Evolutionary conservation across 805 yeast genomes (phyloP).

Genomic region (Candida loeiensis): DNA sequence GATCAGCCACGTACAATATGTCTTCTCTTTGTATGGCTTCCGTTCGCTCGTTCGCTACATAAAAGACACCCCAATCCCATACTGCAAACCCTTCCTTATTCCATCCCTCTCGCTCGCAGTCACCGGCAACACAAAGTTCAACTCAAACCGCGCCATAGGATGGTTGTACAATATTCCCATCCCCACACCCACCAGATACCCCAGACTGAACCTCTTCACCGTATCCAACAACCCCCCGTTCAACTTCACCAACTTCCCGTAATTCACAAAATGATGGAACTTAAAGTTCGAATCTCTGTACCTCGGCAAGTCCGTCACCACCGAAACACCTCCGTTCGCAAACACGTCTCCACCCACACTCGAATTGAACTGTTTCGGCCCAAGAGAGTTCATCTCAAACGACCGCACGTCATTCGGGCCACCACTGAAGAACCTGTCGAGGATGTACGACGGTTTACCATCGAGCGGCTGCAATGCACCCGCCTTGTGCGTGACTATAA

Average conservation of each 20-base stretch:
- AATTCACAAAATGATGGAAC: slow-evolving; percentile 46
- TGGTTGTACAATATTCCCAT: slow-evolving; percentile 51
- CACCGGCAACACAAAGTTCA: slow-evolving; percentile 52
- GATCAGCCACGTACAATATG: no score
- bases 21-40: no score
- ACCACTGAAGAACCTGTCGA: slow-evolving; percentile 55
- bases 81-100: slow-evolving; percentile 51
- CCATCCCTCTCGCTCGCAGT: slow-evolving; percentile 43
- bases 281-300: slow-evolving; percentile 45
- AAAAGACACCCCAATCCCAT: slow-evolving; percentile 58
- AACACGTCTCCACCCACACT: slow-evolving; percentile 53
- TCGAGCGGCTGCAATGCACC: slow-evolving; percentile 29
- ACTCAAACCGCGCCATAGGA: slow-evolving; percentile 57
- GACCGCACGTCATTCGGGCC: slow-evolving; percentile 59
- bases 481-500: slow-evolving; percentile 29
- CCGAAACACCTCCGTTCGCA: slow-evolving; percentile 43
- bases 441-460: slow-evolving; percentile 27
- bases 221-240: slow-evolving; percentile 11
- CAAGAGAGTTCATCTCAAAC: slow-evolving; percentile 49
- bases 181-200: slow-evolving; percentile 41
- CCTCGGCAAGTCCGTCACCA: slow-evolving; percentile 43
- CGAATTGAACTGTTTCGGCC: slow-evolving; percentile 50
- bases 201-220: slow-evolving; percentile 7
- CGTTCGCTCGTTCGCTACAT: no score
- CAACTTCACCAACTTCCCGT: slow-evolving; percentile 39